Percentiles rank a stretch among this genome's conserved stretches.
phyloP scores from a whole-genome alignment of 1,284 basidiomycete genomes.

The Rugosomyces carneus region DNA sequence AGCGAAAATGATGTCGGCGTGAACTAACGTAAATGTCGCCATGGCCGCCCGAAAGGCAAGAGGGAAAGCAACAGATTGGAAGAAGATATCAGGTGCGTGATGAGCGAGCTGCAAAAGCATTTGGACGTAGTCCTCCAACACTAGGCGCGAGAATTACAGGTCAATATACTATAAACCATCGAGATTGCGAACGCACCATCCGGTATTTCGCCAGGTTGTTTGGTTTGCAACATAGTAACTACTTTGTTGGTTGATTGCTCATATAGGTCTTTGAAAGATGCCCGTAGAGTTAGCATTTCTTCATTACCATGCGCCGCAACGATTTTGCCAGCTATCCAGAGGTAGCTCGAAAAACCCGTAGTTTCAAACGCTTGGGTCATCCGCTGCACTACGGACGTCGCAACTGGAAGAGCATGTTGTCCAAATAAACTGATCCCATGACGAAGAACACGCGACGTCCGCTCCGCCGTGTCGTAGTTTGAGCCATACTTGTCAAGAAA shows the following conservation, averaged over 20 bases:
- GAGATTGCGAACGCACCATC: constrained; percentile 53
- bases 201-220: constrained; percentile 67
- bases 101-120: constrained; percentile 70
- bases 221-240: constrained; percentile 59
- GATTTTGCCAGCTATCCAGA: constrained; percentile 92
- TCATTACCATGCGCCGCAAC: constrained; percentile 69
- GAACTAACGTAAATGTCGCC: constrained; percentile 73
- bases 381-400: constrained; percentile 67
- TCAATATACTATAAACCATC: constrained; percentile 3
- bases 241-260: constrained; percentile 72
- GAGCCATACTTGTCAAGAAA: constrained; percentile 81
- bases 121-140: constrained; percentile 93
- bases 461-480: constrained; percentile 78
- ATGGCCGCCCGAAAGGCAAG: constrained; percentile 71
- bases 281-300: constrained; percentile 44
- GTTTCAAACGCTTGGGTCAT: constrained; percentile 77
- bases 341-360: constrained; percentile 82
- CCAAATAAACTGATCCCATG: constrained; percentile 83
- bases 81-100: constrained; percentile 69
- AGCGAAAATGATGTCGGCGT: constrained; percentile 76
- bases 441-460: constrained; percentile 82
- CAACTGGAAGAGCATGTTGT: constrained; percentile 56
- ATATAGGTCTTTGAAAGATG: constrained; percentile 59
- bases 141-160: constrained; percentile 35
- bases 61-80: constrained; percentile 72